phyloP scores from a whole-genome alignment of 495 filamentous ascomycete genomes.

The Podospora conica region DNA sequence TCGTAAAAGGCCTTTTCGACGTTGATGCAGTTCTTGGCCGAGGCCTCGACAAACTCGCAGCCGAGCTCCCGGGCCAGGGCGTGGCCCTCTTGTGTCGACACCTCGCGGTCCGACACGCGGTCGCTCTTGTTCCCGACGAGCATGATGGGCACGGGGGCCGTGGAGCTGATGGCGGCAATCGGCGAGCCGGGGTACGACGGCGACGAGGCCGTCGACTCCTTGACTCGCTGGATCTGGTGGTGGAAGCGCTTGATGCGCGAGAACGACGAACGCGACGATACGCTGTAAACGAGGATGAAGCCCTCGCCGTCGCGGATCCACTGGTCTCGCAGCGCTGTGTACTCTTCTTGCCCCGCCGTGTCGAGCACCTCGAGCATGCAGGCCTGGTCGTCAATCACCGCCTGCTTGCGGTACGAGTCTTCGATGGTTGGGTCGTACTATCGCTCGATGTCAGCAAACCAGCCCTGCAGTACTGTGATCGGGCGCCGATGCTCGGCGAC shows the following conservation, averaged over 20 bases:
- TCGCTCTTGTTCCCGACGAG: slow-evolving; percentile 98
- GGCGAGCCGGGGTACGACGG: slow-evolving; percentile 61
- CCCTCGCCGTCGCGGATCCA: slow-evolving; percentile 98
- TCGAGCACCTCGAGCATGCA: slow-evolving; percentile 99
- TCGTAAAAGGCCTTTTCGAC: slow-evolving; percentile 99
- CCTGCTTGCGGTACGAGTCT: slow-evolving; percentile 95
- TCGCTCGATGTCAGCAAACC: slow-evolving; percentile 8
- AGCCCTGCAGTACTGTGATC: slow-evolving; percentile 9
- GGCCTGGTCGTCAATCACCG: slow-evolving; percentile 91
- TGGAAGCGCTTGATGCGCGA: slow-evolving; percentile 91
- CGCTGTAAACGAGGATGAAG: slow-evolving; percentile 96
- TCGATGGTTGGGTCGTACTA: slow-evolving; percentile 96
- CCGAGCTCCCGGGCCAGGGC: slow-evolving; percentile 85
- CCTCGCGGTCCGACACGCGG: slow-evolving; percentile 87
- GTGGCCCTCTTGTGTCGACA: slow-evolving; percentile 93
- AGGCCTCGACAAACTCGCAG: slow-evolving; percentile 97
- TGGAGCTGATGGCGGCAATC: slow-evolving; percentile 43
- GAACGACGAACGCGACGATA: slow-evolving; percentile 92
- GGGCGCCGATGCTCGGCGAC: too few relatives aligned
- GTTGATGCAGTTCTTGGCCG: slow-evolving; percentile 98
- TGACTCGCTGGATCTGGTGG: slow-evolving; percentile 93
- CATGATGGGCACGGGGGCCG: slow-evolving; percentile 85
- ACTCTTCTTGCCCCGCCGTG: slow-evolving; percentile 98
- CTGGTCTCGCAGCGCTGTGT: slow-evolving; percentile 92
- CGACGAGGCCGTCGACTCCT: slow-evolving; percentile 82